Base-by-base conservation (phyloP, 208 protist genomes). In the Acanthamoeba castellanii region DNA sequence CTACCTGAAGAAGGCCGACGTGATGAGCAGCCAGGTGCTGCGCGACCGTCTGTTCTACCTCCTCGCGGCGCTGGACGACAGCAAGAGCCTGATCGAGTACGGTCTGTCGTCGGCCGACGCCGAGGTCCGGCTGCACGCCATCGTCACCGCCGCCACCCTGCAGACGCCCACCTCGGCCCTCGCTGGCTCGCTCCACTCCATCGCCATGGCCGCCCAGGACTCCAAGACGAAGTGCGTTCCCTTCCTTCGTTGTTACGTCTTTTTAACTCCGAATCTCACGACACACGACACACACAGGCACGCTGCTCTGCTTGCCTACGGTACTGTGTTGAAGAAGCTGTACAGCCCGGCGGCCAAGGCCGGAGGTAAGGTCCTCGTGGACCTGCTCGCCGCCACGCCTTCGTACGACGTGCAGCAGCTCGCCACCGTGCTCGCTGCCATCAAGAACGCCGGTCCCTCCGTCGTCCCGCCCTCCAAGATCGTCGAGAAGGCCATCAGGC, bases 391-490 rank as follows among this genome's bases (percentile, higher is more conserved):
- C 47, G 34, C 45, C 57, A 57, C 61, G 16, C 74, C 70, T 8
- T 13, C 34, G 27, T 30, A 52, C 42, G n/a, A 52, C 55, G 14
- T 52, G 27, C 0, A 47, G 7, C 18, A 14, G 42, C 20, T 87
- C 34, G 90, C 81, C 20, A 88, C 50, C 59, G 45, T 95, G 37
- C 47, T 95, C 5, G 76, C 81, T 16, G 89, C 90, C 32, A 95
- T 95, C 50, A 55, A 55, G 30, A 95, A 95, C 76, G 94, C 94
- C 50, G 94, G 85, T n/a, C 45, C 59, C 9, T 52, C 57, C 32
- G 32, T 95, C 22, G n/a, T 94, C 16, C 66, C 94, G 30, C 27
- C 30, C 27, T 45, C 50, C 9, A 64, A 55, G 59, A 27, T 95
- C n/a, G 3, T 85, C 45, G 4, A 59, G 76, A 50, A 57, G 42